Evolutionary conservation across 805 yeast species (phyloP).

Genomic region (Metschnikowia continentalis): DNA sequence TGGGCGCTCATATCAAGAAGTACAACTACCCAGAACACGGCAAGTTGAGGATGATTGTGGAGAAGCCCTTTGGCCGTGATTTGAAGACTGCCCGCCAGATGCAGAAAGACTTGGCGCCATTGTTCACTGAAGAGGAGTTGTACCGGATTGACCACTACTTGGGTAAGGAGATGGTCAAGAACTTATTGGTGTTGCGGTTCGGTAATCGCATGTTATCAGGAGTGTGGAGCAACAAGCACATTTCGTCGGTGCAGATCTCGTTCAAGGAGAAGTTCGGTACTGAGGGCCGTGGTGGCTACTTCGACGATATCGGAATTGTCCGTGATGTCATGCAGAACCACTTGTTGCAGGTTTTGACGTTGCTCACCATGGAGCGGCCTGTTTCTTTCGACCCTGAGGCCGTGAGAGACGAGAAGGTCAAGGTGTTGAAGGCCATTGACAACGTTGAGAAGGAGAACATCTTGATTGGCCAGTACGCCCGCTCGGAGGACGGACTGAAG

Average conservation of each 20-base stretch:
- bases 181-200: conserved; percentile 81
- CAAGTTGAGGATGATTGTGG: conserved; percentile 75
- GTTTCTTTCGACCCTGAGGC: conserved; percentile 87
- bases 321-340: conserved; percentile 99
- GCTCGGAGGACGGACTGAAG: conserved; percentile 80
- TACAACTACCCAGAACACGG: conserved; percentile 60
- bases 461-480: conserved; percentile 82
- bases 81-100: conserved; percentile 71
- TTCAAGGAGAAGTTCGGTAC: conserved; percentile 99
- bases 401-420: conserved; percentile 93
- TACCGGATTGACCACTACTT: conserved; percentile 96
- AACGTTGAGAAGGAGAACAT: conserved; percentile 63
- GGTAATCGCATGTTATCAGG: conserved; percentile 85
- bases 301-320: conserved; percentile 90
- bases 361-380: conserved; percentile 95
- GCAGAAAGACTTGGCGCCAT: conserved; percentile 74
- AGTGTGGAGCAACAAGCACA: conserved; percentile 81
- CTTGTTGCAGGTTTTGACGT: conserved; percentile 83
- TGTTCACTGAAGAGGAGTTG: conserved; percentile 86
- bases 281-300: conserved; percentile 98
- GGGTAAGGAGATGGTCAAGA: conserved; percentile 98
- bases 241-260: conserved; percentile 78
- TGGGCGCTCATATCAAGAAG: conserved; percentile 68
- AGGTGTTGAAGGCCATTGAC: conserved; percentile 77
- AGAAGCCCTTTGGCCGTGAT: conserved; percentile 97